Evolutionary conservation across 2,329 filamentous ascomycete species (phyloP).

Genomic region (Aureobasidium subglaciale): DNA sequence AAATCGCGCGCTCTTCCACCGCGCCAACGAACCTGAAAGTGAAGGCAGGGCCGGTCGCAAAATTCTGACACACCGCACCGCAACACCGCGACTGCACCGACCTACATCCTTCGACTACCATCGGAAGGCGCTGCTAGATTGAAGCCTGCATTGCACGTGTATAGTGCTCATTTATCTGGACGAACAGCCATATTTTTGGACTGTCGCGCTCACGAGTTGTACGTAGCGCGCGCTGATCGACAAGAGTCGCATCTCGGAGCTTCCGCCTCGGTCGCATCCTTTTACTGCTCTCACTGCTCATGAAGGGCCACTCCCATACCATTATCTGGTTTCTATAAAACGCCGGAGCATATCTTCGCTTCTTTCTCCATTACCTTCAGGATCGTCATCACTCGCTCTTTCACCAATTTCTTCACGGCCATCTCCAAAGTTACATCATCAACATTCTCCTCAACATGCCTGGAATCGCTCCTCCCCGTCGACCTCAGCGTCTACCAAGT

Average conservation of each 20-base stretch:
- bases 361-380: no score
- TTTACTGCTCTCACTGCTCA: not conserved
- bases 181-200: not conserved
- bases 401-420: no score
- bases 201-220: not conserved
- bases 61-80: constrained; percentile 9
- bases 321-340: no score
- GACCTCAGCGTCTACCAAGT: constrained; percentile 7
- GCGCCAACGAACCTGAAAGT: constrained; percentile 8
- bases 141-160: not conserved
- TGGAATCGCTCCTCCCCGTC: constrained; percentile 8
- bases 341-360: no score
- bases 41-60: not conserved
- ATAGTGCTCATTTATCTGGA: not conserved
- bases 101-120: not conserved
- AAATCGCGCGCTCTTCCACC: constrained; percentile 2
- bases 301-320: not conserved
- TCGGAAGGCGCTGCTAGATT: not conserved
- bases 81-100: not conserved
- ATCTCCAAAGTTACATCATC: not conserved
- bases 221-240: not conserved
- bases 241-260: not conserved
- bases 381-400: no score
- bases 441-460: constrained; percentile 9
- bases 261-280: not conserved